Evolutionary conservation across 805 yeast genomes (phyloP).

Genomic region (Naumovozyma castellii): DNA sequence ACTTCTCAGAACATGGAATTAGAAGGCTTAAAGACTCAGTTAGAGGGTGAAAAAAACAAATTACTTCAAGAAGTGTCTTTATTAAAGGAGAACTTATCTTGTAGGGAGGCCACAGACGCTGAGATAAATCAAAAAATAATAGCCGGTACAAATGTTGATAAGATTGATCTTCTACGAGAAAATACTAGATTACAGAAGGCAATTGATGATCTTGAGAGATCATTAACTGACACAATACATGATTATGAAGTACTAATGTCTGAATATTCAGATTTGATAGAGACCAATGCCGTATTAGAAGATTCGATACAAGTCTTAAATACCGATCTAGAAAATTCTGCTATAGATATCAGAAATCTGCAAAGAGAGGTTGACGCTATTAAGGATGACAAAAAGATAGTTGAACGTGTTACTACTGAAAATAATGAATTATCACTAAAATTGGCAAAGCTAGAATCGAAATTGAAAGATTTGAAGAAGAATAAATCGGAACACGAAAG

Average conservation of each 20-base stretch:
- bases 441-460: constrained; percentile 28
- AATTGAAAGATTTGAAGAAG: constrained; percentile 33
- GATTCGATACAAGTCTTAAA: background rate
- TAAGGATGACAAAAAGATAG: constrained; percentile 25
- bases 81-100: constrained; percentile 24
- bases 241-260: constrained; percentile 5
- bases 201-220: constrained; percentile 3
- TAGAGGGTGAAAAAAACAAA: constrained; percentile 38
- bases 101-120: constrained; percentile 6
- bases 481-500: background rate
- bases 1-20: constrained; percentile 25
- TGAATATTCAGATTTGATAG: constrained; percentile 6
- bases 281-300: constrained; percentile 2
- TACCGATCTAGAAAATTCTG: constrained; percentile 9
- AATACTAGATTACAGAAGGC: constrained; percentile 2
- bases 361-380: constrained; percentile 23
- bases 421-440: constrained; percentile 31
- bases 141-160: constrained; percentile 2
- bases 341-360: constrained; percentile 18
- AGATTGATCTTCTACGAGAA: background rate
- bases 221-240: constrained; percentile 4
- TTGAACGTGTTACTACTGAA: constrained; percentile 30
- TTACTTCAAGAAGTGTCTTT: constrained; percentile 30
- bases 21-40: constrained; percentile 28
- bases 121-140: constrained; percentile 8